Evolutionary conservation across 345 rosid species (phyloP).

Genomic region (Lepidium didymum): DNA sequence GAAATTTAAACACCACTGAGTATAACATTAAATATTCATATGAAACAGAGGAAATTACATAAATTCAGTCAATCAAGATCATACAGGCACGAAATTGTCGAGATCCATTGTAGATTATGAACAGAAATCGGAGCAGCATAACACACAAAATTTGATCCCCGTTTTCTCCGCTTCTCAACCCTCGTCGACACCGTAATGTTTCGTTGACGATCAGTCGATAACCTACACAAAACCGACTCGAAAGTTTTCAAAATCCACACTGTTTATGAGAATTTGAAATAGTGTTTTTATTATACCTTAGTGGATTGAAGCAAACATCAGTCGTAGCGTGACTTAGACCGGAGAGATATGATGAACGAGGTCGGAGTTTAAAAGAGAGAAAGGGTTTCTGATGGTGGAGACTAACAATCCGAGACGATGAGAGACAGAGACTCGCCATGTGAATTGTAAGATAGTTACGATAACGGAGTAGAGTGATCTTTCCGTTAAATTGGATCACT

Average conservation of each 20-base stretch:
- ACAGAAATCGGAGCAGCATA: slow-evolving; percentile 31
- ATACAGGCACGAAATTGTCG: slow-evolving; percentile 57
- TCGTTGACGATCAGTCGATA: slow-evolving; percentile 25
- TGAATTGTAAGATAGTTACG: neutral
- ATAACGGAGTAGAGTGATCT: slow-evolving; percentile 21
- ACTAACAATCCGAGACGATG: slow-evolving; percentile 28
- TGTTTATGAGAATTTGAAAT: neutral
- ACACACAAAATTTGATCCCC: slow-evolving; percentile 54
- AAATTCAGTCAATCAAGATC: neutral
- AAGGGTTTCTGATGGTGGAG: slow-evolving; percentile 5
- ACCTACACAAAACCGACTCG: slow-evolving; percentile 2
- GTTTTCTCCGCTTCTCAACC: slow-evolving; percentile 29
- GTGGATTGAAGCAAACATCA: slow-evolving; percentile 50
- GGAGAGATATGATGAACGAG: neutral
- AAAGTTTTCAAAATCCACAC: neutral
- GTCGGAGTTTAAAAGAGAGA: slow-evolving; percentile 17
- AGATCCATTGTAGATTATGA: slow-evolving; percentile 64
- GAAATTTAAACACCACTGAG: neutral
- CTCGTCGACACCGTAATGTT: neutral
- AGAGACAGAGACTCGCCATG: slow-evolving; percentile 33
- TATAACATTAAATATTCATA: neutral
- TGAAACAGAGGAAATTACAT: neutral
- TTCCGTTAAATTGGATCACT: slow-evolving; percentile 4
- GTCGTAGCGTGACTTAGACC: slow-evolving; percentile 8
- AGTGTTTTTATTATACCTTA: slow-evolving; percentile 27